Evolutionary conservation across 768 basidiomycete species (phyloP), one percentile per base, ranked within the genome.

Genomic region (Phanerochaete sordida): DNA sequence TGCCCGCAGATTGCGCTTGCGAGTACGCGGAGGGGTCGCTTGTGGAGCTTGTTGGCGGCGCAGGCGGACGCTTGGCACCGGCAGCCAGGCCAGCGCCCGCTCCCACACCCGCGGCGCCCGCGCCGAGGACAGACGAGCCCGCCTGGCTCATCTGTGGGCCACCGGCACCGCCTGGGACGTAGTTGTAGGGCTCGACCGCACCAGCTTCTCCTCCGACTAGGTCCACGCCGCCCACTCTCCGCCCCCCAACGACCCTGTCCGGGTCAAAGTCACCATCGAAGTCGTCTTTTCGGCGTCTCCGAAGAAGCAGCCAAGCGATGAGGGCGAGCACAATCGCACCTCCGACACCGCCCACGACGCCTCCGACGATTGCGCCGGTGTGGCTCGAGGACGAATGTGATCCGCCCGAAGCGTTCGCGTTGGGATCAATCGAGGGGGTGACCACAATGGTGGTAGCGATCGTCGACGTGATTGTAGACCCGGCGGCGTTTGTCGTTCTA

Each of bases 231-330:
- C 62, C 56, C 62, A 65, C 46, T 68, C 70, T 3, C 66, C 66
- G 31, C 51, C 70, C n/a, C 16, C 66, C 67, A 2, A 73, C 62
- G 44, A 81, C 74, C 5, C 74, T 75, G 60, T 81, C 80, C 0
- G 79, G 80, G 39, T 81, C 79, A 59, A 81, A 81, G 71, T 81
- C 73, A 53, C 80, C 79, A 57, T 81, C 79, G 48, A 81, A 81
- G 27, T 81, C 79, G 58, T 79, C 74, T n/a, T 26, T 27, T 19
- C 31, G 23, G 33, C 66, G 62, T 23, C 68, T 65, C 45, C 67
- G 66, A 37, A 61, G 58, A 55, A 69, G 47, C 61, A 72, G 67
- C 62, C 65, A 70, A 37, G 65, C 49, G 49, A 71, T 33, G 35
- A 68, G 49, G 31, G 56, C 63, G 59, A 74, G 48, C 56, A 69